Evolutionary conservation across 2,329 filamentous ascomycete species (phyloP), one percentile per base, ranked within the genome.

Genomic region (Sporothrix sp.): DNA sequence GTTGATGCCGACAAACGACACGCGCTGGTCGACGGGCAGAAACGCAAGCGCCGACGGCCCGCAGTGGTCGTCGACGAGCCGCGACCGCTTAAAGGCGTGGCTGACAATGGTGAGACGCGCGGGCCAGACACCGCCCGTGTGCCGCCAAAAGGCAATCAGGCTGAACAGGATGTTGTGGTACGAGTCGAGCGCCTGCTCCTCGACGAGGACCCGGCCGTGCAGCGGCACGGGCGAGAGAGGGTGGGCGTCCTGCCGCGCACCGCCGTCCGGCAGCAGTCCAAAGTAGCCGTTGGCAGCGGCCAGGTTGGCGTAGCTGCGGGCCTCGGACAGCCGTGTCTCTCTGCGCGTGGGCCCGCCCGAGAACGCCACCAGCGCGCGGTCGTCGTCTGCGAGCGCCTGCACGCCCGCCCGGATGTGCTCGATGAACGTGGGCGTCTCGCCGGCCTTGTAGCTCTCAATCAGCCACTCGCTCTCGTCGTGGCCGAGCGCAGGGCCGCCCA

Each of bases 161-260:
- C 84, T 84, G 63, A 90, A 89, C 14, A 95, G 67, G 5, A 95
- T 68, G 62, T 95, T 95, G 62, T 89, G 83, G 61, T 87, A 91
- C 2, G 85, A 91, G 65, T 96, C 90, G 1, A 91, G 80, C 0
- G 90, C 87, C 50, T 77, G 73, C 8, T 82, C 75, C 61, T 95
- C 89, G 2, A 79, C 61, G 0, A 78, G 61, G 16, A 87, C 68
- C 21, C 70, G 70, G n/a, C 16, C 50, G 9, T 51, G 47, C 7
- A 54, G 52, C 20, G 49, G 47, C 25, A 50, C 44, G 8, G 28
- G 57, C 52, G 68, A 72, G 51, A 66, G 62, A 30, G 27, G 55
- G 27, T 48, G 52, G 1, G 20, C 1, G 14, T 28, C 28, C 20
- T 8, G 9, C 14, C 11, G 10, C 25, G n/a, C n/a, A n/a, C n/a